These are phyloP conservation scores for Jackrogersella multiformis DNA, from an alignment of 495 filamentous ascomycete species.

Conservation along the genomic window DNA sequence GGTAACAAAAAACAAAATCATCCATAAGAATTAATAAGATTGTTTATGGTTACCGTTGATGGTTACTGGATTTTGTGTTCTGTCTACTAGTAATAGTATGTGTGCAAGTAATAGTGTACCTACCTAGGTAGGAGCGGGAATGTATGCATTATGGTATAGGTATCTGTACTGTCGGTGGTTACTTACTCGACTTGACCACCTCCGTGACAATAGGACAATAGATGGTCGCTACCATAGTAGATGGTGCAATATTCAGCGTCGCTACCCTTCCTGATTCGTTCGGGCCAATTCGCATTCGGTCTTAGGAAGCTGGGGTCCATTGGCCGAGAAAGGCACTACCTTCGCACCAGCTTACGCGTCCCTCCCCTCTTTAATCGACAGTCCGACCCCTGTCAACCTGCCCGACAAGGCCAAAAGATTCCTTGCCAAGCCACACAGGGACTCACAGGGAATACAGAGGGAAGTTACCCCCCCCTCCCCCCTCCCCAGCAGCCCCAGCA, in stretches of 20 bases:
- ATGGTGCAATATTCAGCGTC: no score
- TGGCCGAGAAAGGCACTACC: slow-evolving; percentile 35
- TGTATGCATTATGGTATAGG: not conserved
- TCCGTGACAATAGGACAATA: slow-evolving; percentile 14
- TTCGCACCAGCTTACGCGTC: slow-evolving; percentile 54
- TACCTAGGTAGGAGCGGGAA: not conserved
- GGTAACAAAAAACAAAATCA: not conserved
- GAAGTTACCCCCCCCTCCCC: slow-evolving; percentile 18
- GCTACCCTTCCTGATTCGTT: slow-evolving; percentile 19
- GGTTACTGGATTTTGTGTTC: no score
- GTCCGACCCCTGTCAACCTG: slow-evolving; percentile 42
- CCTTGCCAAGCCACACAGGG: slow-evolving; percentile 42
- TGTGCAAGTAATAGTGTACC: not conserved
- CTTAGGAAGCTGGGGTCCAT: slow-evolving; percentile 32
- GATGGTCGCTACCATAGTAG: no score
- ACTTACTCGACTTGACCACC: not conserved
- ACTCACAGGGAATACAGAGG: slow-evolving; percentile 3
- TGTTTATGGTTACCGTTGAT: not conserved
- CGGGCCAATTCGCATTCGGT: slow-evolving; percentile 25
- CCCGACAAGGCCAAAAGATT: slow-evolving; percentile 46
- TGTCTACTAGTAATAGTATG: not conserved
- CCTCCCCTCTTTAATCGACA: slow-evolving; percentile 46
- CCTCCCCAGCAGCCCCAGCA: slow-evolving; percentile 30
- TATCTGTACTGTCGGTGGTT: not conserved
- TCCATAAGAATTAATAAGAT: not conserved